A percentile compares a stretch with the other conserved stretches of the same genome.
Conservation (phyloP, 139 green algal species). For the Chlorella sorokiniana region DNA sequence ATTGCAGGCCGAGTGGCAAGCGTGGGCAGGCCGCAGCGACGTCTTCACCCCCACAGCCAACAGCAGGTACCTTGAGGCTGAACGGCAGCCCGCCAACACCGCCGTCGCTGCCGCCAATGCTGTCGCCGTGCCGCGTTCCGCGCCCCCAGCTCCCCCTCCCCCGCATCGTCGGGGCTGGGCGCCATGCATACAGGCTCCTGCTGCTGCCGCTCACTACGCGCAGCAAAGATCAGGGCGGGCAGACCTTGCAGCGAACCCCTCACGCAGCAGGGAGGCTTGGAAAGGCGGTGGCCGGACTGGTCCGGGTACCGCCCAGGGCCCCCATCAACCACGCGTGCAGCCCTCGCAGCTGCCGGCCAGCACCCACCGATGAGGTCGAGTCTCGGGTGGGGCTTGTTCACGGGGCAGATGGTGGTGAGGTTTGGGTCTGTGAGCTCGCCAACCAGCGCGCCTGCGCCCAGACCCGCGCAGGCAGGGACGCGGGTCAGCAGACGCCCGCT, state of each 20-base stretch:
- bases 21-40: neutral
- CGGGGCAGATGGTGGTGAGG: constrained; percentile 83
- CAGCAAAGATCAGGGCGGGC: neutral
- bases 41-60: neutral
- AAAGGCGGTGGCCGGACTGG: constrained; percentile 35
- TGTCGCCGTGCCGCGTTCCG: neutral
- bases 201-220: constrained; percentile 43
- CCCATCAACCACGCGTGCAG: no score
- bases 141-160: neutral
- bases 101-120: constrained; percentile 5
- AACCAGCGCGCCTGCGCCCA: constrained; percentile 43
- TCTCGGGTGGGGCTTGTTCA: constrained; percentile 85
- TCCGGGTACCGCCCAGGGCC: no score
- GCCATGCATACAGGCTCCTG: constrained; percentile 56
- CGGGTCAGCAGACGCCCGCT: neutral
- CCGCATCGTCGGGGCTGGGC: constrained; percentile 16
- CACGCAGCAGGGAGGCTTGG: constrained; percentile 35
- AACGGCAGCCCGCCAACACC: neutral
- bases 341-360: no score
- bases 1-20: neutral
- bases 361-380: constrained; percentile 63
- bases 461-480: neutral
- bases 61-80: neutral
- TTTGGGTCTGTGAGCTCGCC: constrained; percentile 73
- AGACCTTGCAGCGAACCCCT: neutral